Evolutionary conservation across 805 yeast species (phyloP), one percentile per base, ranked within the genome.

Genomic region (Candida corydali): DNA sequence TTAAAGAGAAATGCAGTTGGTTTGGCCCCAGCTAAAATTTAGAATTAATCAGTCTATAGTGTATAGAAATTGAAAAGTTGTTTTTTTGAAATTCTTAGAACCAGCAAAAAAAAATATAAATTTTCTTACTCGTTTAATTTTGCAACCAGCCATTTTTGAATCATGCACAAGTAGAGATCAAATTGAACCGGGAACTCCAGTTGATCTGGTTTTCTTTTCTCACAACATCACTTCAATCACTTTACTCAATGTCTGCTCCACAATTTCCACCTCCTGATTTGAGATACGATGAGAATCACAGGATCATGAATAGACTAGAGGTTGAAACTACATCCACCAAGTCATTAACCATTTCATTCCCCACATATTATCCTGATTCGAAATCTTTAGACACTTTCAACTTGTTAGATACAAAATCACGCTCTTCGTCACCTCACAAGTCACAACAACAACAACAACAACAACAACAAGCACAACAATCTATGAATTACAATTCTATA

Each of bases 1-100:
- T 62, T 91, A 54, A 87, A 86, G 56, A 78, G 80, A 63, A 73
- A 91, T 61, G 94, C 96, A 35, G 97, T 93, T 55, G 98, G 98
- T 53, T 80, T 93, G 62, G 98, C 98, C 35, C 65, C 70, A 45
- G 82, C 96, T 40, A 43, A 38, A 28, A 32, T 22, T 30, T 36
- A 29, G 30, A 11, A 5, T 4, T 16, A 6, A 4, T 16, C 15
- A 26, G 24, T 29, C 20, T 29, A 27, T 15, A 29, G 32, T 29
- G 17, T 29, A n/a, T 11, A 29, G 18, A 29, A 16, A 19, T n/a
- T 16, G 7, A 22, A 11, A 19, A 8, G 25, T 15, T 15, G 7
- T 8, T 17, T 16, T 15, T 18, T 29, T 8, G 11, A 7, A 16
- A 29, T 9, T 17, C 18, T 20, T 20, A 20, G 7, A 9, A 20